Conservation (phyloP, 2,329 filamentous ascomycete genomes). For the Aspergillus awamori region DNA sequence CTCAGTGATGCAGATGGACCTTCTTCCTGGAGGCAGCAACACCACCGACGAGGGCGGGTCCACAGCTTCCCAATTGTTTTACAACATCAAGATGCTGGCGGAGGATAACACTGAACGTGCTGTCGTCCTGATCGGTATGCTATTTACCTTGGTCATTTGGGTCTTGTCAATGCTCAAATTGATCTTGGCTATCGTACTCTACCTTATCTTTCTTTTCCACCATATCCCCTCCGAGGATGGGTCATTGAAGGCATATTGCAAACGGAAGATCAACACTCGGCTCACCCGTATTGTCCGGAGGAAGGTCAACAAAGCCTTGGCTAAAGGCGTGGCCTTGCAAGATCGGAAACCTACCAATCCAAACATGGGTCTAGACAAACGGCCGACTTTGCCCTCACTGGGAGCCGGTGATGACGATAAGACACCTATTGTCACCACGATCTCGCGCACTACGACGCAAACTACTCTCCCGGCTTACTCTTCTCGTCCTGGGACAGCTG, state of each 20-base stretch:
- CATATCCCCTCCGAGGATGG: conserved; percentile 84
- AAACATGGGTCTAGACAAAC: conserved; percentile 32
- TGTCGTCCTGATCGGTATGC: conserved; percentile 83
- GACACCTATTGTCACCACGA: conserved; percentile 28
- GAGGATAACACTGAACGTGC: conserved; percentile 75
- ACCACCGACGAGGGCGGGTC: conserved; percentile 60
- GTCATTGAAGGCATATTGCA: conserved; percentile 80
- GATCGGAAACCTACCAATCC: conserved; percentile 56
- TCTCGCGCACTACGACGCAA: conserved; percentile 54
- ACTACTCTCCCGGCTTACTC: conserved; percentile 66
- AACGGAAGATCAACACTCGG: conserved; percentile 84
- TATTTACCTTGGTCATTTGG: conserved; percentile 90
- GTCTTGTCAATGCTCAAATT: conserved; percentile 75
- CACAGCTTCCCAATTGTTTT: conserved; percentile 74
- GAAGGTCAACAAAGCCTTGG: conserved; percentile 87
- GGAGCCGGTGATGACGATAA: conserved; percentile 51
- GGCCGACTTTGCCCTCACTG: conserved; percentile 66
- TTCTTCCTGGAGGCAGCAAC: conserved; percentile 64
- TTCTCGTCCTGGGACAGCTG: conserved; percentile 61
- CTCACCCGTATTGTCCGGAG: conserved; percentile 80
- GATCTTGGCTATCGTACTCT: conserved; percentile 74
- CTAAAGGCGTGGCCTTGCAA: conserved; percentile 66
- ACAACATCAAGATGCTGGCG: conserved; percentile 75
- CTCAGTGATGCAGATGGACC: conserved; percentile 75
- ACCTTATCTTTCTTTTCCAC: conserved; percentile 87